A percentile compares a stretch with the other conserved stretches of the same genome.
phyloP scores from a whole-genome alignment of 179 eudicot species.

The Beta macrorhiza region DNA sequence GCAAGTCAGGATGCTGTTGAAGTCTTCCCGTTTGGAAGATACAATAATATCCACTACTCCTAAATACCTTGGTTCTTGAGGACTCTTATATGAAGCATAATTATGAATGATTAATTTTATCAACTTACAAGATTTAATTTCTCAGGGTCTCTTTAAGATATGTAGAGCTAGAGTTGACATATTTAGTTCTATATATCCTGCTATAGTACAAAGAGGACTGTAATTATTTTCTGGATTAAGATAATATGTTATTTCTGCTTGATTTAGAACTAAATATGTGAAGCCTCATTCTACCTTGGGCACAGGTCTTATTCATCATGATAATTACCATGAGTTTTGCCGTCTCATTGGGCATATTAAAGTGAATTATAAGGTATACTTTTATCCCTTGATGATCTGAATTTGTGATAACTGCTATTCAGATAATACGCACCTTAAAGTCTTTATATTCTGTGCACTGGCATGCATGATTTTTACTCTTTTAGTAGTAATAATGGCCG shows the following conservation, averaged over 20 bases:
- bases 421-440: not conserved
- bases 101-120: not conserved
- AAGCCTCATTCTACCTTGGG: conserved; percentile 17
- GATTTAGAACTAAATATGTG: not conserved
- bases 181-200: not conserved
- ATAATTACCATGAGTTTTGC: conserved; percentile 92
- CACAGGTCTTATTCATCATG: conserved; percentile 92
- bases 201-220: too few species aligned
- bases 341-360: conserved; percentile 95
- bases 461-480: not conserved
- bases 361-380: conserved; percentile 73
- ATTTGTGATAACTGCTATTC: not conserved
- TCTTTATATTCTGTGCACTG: not conserved
- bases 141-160: not conserved
- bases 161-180: not conserved
- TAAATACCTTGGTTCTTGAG: not conserved
- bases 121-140: not conserved
- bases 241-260: too few species aligned
- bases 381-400: not conserved
- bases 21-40: not conserved
- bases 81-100: not conserved
- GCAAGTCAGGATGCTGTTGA: not conserved
- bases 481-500: not conserved
- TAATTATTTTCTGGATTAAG: too few species aligned
- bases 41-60: not conserved